A percentile compares a stretch with the other conserved stretches of the same genome.
phyloP scores from a whole-genome alignment of 2,329 filamentous ascomycete species.

The Penicillium sp. region DNA sequence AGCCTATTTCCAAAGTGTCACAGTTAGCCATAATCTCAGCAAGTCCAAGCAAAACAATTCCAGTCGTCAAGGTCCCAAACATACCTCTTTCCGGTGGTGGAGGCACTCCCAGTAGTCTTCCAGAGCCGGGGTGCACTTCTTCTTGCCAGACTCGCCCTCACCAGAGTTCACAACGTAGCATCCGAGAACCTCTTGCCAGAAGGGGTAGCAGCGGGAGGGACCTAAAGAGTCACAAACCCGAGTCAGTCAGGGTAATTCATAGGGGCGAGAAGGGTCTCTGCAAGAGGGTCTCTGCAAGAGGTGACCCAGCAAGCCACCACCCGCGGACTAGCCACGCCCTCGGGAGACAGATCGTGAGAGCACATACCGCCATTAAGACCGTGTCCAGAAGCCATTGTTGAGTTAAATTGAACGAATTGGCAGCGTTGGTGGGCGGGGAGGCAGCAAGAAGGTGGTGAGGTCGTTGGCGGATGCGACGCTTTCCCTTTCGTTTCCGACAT shows the following conservation, averaged over 20 bases:
- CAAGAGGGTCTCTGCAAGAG: slow-evolving; percentile 23
- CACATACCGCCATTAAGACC: slow-evolving; percentile 58
- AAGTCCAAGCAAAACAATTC: not conserved
- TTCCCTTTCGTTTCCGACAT: slow-evolving; percentile 36
- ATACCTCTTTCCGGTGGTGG: slow-evolving; percentile 98
- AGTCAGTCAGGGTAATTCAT: slow-evolving; percentile 28
- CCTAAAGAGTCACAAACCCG: slow-evolving; percentile 46
- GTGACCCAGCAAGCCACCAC: slow-evolving; percentile 16
- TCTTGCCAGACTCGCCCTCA: slow-evolving; percentile 77
- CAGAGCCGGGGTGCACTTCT: slow-evolving; percentile 79
- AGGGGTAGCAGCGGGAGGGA: slow-evolving; percentile 87
- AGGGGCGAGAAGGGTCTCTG: slow-evolving; percentile 18
- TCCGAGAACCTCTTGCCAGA: slow-evolving; percentile 98
- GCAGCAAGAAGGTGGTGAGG: slow-evolving; percentile 28
- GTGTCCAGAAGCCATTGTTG: slow-evolving; percentile 54
- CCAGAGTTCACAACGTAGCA: slow-evolving; percentile 96
- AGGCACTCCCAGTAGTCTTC: slow-evolving; percentile 99
- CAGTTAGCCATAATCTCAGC: slow-evolving; percentile 8
- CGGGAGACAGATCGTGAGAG: not conserved
- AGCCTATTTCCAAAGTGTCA: slow-evolving; percentile 55
- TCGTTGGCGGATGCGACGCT: slow-evolving; percentile 34
- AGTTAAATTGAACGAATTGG: slow-evolving; percentile 24
- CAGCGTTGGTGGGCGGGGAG: slow-evolving; percentile 23
- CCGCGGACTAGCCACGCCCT: slow-evolving; percentile 11
- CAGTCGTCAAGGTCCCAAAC: slow-evolving; percentile 26